Evolutionary conservation across 768 basidiomycete species (phyloP), one percentile per base, ranked within the genome.

Genomic region (Cystofilobasidium capitatum): DNA sequence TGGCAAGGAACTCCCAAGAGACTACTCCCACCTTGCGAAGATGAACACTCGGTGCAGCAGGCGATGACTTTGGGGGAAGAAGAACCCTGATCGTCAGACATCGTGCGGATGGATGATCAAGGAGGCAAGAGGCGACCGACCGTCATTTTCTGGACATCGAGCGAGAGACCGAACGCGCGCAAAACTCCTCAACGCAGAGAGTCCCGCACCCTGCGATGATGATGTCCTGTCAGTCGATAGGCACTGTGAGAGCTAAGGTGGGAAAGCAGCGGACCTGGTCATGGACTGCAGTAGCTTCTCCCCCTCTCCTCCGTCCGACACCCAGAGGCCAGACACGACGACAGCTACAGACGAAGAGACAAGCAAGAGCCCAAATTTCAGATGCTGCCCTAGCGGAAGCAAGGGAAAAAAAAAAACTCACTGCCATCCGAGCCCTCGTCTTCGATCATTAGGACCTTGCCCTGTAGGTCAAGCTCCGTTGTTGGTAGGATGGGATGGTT

Each of bases 401-500:
- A 35, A 29, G 51, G 42, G 36, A 24, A 55, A 47, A 44, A 31
- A 58, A n/a, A 33, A 36, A 42, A 31, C 62, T 58, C 44, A 61
- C 59, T 26, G 16, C 60, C 66, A 5, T 42, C n/a, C 10, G 29
- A 26, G 26, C 61, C 66, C 16, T 62, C 49, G 39, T 68, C 66
- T 54, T 68, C 61, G 42, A 68, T 36, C 68, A 69, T 69, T 35
- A 69, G 49, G 0, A 69, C 58, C 60, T 70, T 70, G n/a, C 65
- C 71, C 33, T 72, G 66, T 20, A 72, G 51, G 31, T 72, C 69
- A 24, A 72, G 44, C 37, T 65, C 71, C 6, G 67, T 72, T 20
- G 58, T 49, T 14, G 26, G 24, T 0, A 66, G 70, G 40, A 72
- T 58, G 17, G 59, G 54, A 3, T 63, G 62, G 40, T 44, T 55